These are phyloP conservation scores for Acer yangbiense DNA, from an alignment of 345 rosid genomes.

Conservation along the genomic window DNA sequence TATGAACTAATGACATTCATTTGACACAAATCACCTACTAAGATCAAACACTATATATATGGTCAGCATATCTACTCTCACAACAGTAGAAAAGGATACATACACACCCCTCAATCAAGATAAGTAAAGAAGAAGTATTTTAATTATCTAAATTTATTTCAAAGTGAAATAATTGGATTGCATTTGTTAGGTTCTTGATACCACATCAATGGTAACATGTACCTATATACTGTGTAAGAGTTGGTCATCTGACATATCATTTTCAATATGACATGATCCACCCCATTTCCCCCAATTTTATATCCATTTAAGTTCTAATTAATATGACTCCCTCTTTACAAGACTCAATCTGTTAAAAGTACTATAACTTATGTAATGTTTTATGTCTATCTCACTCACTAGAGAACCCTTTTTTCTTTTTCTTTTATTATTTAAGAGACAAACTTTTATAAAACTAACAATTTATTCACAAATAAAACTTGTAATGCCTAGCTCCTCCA, in stretches of 20 bases:
- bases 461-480: too few species aligned
- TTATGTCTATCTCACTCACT: neutral
- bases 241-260: neutral
- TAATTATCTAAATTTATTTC: too few species aligned
- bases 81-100: too few species aligned
- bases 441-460: too few species aligned
- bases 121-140: too few species aligned
- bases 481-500: neutral
- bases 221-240: neutral
- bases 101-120: too few species aligned
- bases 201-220: neutral
- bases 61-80: too few species aligned
- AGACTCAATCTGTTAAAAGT: neutral
- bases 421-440: too few species aligned
- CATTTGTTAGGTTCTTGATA: neutral
- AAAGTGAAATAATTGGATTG: neutral
- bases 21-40: too few species aligned
- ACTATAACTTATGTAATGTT: neutral
- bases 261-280: neutral
- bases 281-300: neutral
- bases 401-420: too few species aligned
- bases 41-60: too few species aligned
- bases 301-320: neutral
- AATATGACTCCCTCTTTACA: neutral
- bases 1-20: too few species aligned